Evolutionary conservation across 768 basidiomycete species (phyloP), one percentile per base, ranked within the genome.

Genomic region (Amanita polypyramis): DNA sequence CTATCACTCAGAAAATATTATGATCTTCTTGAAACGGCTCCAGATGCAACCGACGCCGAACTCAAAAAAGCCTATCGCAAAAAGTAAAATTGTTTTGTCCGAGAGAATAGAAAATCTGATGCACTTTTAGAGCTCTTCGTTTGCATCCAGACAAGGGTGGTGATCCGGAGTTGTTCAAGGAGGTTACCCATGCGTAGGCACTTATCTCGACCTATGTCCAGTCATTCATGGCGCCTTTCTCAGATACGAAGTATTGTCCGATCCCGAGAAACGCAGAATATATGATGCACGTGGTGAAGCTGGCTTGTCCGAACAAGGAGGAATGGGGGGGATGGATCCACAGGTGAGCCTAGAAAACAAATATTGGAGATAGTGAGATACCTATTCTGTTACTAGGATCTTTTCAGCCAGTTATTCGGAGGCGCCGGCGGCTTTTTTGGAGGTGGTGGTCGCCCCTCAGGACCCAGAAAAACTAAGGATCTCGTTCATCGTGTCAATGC

Each of bases 11-110:
- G 89, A 58, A 86, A 91, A 79, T 90, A 76, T 63, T 91, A 97
- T 69, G 92, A 96, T 67, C 77, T 96, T 52, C 80, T 98, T 42
- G 93, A 94, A 55, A 91, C 89, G 25, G 54, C 77, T 9, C 79
- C 87, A 43, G 74, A 74, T 56, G 90, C 86, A 29, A 82, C 81
- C 35, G 93, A 95, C 51, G 59, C 72, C 40, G 92, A 94, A 46
- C 78, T 95, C 59, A 95, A 94, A 75, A 94, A 94, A 64, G 92
- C 92, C 25, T 95, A 94, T 72, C 85, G 90, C 57, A 93, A 92
- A 70, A 92, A 91, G 90, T 91, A 53, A 23, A 63, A 52, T 21
- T 39, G 36, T 40, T 47, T 23, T 51, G 12, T 21, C 5, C 11
- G 19, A 15, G 36, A 7, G 11, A 6, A 7, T 50, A 12, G 36